phyloP scores from a whole-genome alignment of 148 eudicot genomes.

The Chenopodium berlandieri region DNA sequence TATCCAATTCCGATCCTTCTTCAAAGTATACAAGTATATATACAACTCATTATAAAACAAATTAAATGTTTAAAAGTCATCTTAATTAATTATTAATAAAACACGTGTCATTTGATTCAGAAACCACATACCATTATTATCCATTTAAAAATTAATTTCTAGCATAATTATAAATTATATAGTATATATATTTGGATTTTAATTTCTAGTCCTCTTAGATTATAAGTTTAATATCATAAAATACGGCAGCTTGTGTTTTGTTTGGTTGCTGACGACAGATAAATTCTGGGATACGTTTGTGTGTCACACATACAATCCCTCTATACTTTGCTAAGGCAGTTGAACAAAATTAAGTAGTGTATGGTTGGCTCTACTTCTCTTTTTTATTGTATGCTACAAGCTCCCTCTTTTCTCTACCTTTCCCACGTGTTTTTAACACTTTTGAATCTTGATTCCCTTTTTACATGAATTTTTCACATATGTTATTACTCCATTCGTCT shows the following conservation, averaged over 20 bases:
- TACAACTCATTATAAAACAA: too few relatives aligned
- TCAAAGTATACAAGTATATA: too few relatives aligned
- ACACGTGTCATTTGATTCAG: too few relatives aligned
- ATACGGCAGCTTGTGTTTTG: neutral
- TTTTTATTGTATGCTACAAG: constrained; percentile 29
- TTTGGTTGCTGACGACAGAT: constrained; percentile 25
- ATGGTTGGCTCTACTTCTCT: constrained; percentile 59
- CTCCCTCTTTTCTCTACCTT: constrained; percentile 20
- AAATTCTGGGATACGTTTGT: neutral
- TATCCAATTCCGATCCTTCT: too few relatives aligned
- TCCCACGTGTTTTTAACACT: constrained; percentile 18
- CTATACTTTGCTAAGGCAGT: constrained; percentile 45
- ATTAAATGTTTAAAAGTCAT: too few relatives aligned
- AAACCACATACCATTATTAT: too few relatives aligned
- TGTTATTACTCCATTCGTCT: too few relatives aligned
- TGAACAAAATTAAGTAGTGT: constrained; percentile 66
- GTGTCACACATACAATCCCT: neutral
- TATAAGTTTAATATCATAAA: neutral
- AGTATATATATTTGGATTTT: neutral
- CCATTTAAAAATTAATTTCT: too few relatives aligned
- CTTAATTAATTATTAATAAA: too few relatives aligned
- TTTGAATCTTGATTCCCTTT: neutral
- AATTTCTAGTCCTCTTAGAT: neutral
- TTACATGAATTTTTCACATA: neutral
- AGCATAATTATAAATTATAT: too few relatives aligned